These are phyloP conservation scores for Auriscalpium orientale DNA, from an alignment of 768 basidiomycete genomes.

Conservation along the genomic window DNA sequence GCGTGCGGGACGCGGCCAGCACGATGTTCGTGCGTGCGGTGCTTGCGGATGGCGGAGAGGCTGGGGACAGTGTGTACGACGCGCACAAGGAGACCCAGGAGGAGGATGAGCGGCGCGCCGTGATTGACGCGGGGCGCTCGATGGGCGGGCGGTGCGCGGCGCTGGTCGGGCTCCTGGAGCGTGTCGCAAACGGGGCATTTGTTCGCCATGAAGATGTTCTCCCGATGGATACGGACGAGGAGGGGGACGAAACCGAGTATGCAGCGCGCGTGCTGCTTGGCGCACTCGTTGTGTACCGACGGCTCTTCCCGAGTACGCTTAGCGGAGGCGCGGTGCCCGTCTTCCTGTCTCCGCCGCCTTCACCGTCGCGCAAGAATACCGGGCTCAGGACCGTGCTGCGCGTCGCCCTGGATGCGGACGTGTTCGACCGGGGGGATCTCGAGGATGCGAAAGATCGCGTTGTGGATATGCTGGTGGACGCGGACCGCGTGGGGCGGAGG, in stretches of 20 bases:
- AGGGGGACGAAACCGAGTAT: constrained; percentile 31
- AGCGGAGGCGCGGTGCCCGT: constrained; percentile 19
- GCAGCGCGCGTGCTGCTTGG: constrained; percentile 50
- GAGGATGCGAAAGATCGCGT: constrained; percentile 75
- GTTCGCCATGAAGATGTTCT: constrained; percentile 24
- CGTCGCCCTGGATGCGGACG: constrained; percentile 44
- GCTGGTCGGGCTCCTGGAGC: constrained; percentile 49
- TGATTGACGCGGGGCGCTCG: constrained; percentile 52
- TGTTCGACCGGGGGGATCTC: constrained; percentile 41
- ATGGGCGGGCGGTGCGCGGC: constrained; percentile 52
- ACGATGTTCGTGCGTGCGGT: constrained; percentile 46
- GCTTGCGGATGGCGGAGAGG: constrained; percentile 18
- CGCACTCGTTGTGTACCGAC: constrained; percentile 54
- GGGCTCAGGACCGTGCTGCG: constrained; percentile 40
- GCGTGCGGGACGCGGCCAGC: constrained; percentile 45
- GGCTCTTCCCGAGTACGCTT: constrained; percentile 41
- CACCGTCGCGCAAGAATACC: constrained; percentile 33
- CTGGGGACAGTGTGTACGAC: constrained; percentile 14
- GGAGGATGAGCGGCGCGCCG: constrained; percentile 36
- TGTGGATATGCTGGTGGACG: constrained; percentile 57
- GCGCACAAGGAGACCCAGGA: constrained; percentile 26
- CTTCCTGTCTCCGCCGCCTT: constrained; percentile 55
- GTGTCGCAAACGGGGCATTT: constrained; percentile 23
- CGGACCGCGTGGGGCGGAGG: constrained; percentile 12
- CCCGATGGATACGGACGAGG: constrained; percentile 15